Evolutionary conservation across 225 moss, liverwort and hornwort genomes (phyloP).

Genomic region (Ulota crispa): DNA sequence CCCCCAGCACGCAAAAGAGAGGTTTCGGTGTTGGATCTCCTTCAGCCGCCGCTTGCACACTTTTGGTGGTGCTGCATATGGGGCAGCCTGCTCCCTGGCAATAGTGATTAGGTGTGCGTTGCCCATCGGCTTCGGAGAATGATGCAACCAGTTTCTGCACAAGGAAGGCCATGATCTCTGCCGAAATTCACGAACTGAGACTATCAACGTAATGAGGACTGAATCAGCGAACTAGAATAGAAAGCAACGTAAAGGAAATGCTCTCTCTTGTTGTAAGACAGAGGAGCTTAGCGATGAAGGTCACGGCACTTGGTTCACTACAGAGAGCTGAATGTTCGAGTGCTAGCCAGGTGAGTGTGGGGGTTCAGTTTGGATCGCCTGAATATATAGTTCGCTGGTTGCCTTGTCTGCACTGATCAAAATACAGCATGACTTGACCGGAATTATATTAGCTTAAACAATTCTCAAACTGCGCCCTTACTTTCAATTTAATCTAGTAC

Average conservation of each 20-base stretch:
- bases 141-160: background rate
- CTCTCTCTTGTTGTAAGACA: background rate
- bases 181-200: background rate
- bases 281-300: background rate
- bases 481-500: background rate
- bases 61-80: background rate
- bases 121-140: background rate
- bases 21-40: background rate
- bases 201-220: background rate
- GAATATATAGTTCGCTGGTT: background rate
- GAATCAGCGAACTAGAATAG: background rate
- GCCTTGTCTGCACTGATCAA: background rate
- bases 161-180: background rate
- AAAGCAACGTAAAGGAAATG: background rate
- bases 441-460: background rate
- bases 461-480: background rate
- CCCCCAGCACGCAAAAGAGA: conserved; percentile 1
- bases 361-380: background rate
- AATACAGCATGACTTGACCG: background rate
- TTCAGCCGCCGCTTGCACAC: background rate
- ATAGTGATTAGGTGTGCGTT: background rate
- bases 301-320: background rate
- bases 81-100: conserved; percentile 13
- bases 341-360: background rate
- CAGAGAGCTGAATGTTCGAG: background rate